These are phyloP conservation scores for Verticillium tricorpus DNA, from an alignment of 2,329 filamentous ascomycete genomes.

Conservation along the genomic window DNA sequence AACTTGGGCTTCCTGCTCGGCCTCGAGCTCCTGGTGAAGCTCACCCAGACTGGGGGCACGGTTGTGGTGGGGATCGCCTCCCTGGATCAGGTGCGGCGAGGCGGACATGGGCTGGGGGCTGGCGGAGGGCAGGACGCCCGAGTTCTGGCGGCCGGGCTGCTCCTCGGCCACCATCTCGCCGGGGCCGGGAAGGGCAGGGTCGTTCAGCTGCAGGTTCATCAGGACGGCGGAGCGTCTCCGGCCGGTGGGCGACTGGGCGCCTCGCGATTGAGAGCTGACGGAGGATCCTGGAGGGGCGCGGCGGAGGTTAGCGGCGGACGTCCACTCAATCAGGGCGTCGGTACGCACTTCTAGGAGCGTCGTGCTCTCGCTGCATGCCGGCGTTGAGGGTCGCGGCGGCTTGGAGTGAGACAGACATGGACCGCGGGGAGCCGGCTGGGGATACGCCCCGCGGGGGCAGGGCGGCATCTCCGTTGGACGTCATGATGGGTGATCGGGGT, in stretches of 20 bases:
- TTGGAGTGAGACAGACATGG: constrained; percentile 66
- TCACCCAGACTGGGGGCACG: constrained; percentile 69
- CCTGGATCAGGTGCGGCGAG: constrained; percentile 37
- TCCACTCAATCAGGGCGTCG: background rate
- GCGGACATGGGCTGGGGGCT: constrained; percentile 43
- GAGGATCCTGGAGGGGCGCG: constrained; percentile 40
- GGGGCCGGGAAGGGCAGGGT: constrained; percentile 61
- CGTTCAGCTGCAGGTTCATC: constrained; percentile 70
- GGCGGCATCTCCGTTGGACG: constrained; percentile 12
- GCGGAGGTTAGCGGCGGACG: background rate
- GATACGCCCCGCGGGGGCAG: constrained; percentile 35
- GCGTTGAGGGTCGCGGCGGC: constrained; percentile 76
- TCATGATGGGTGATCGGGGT: constrained; percentile 7
- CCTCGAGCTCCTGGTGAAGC: constrained; percentile 74
- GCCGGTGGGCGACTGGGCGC: constrained; percentile 40
- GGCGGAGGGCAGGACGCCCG: constrained; percentile 20
- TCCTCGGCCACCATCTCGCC: constrained; percentile 61
- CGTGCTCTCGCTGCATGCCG: constrained; percentile 63
- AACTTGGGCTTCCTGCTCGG: constrained; percentile 75
- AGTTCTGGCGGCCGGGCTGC: constrained; percentile 18
- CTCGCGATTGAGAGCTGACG: constrained; percentile 44
- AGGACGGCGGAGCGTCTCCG: constrained; percentile 65
- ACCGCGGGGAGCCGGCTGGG: constrained; percentile 58
- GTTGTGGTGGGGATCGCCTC: constrained; percentile 50
- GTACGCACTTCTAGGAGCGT: constrained; percentile 52